phyloP scores from a whole-genome alignment of 2,329 filamentous ascomycete species.

The Fusarium globosum region DNA sequence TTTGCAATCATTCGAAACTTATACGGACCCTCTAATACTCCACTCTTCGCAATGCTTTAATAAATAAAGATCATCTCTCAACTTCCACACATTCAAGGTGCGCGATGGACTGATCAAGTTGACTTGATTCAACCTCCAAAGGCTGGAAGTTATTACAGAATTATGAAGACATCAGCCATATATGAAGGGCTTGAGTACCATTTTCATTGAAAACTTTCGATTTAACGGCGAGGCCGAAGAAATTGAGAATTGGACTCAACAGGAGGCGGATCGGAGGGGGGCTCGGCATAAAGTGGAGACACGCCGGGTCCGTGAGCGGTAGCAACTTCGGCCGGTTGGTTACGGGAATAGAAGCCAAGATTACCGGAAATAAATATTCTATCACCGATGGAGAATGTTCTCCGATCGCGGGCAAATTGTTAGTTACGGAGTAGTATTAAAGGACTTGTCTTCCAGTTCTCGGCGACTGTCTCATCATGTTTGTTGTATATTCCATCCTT shows the following conservation, averaged over 20 bases:
- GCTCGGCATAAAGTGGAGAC: slow-evolving; percentile 24
- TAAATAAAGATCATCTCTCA: neutral
- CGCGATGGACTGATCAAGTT: neutral
- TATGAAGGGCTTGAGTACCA: neutral
- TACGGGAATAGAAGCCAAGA: slow-evolving; percentile 36
- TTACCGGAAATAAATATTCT: slow-evolving; percentile 33
- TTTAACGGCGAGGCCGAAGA: neutral
- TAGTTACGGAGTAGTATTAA: slow-evolving; percentile 9
- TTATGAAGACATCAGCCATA: neutral
- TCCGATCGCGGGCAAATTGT: slow-evolving; percentile 39
- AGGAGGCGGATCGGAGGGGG: slow-evolving; percentile 15
- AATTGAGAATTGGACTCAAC: slow-evolving; percentile 8
- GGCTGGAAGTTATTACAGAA: neutral
- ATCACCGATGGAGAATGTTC: slow-evolving; percentile 14
- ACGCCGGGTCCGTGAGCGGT: slow-evolving; percentile 5
- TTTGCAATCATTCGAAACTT: neutral
- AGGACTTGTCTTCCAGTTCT: slow-evolving; percentile 19
- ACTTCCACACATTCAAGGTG: neutral
- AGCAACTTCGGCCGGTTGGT: slow-evolving; percentile 3
- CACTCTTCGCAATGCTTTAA: neutral
- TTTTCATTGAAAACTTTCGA: neutral
- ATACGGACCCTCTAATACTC: neutral
- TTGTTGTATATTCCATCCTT: neutral
- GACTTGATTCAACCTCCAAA: neutral
- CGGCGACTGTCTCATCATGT: slow-evolving; percentile 11